These are phyloP conservation scores for Mycena alexandri DNA, from an alignment of 768 basidiomycete genomes.

Conservation along the genomic window DNA sequence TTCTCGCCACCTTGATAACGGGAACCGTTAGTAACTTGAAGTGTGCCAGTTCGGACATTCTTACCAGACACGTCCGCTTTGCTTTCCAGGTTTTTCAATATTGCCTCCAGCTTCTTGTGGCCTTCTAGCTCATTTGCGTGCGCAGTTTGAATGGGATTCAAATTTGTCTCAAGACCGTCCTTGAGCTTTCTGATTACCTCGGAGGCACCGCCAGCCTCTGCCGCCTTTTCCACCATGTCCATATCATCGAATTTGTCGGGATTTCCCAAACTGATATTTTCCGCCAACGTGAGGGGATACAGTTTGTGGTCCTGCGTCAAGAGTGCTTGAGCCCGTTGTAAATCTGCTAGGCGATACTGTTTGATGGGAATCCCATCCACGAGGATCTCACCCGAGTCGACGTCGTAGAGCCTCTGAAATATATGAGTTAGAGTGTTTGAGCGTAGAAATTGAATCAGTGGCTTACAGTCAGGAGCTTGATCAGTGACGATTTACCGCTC, in stretches of 20 bases:
- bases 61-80: slow-evolving; percentile 16
- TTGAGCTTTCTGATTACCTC: slow-evolving; percentile 16
- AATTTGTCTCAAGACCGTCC: slow-evolving; percentile 10
- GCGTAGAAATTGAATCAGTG: too few relatives aligned
- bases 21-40: not conserved
- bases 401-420: slow-evolving; percentile 45
- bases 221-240: slow-evolving; percentile 15
- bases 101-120: slow-evolving; percentile 14
- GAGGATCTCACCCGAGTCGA: slow-evolving; percentile 46
- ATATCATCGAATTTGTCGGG: slow-evolving; percentile 19
- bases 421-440: too few relatives aligned
- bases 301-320: slow-evolving; percentile 53
- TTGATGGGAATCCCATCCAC: slow-evolving; percentile 49
- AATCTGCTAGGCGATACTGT: slow-evolving; percentile 42
- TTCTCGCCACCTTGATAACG: slow-evolving; percentile 25
- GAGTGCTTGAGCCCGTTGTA: slow-evolving; percentile 49
- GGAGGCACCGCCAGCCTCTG: slow-evolving; percentile 20
- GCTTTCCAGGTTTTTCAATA: slow-evolving; percentile 1
- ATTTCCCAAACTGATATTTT: slow-evolving; percentile 55
- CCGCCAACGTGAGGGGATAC: slow-evolving; percentile 50
- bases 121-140: not conserved
- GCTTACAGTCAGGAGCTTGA: too few relatives aligned
- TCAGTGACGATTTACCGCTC: slow-evolving; percentile 49
- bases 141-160: not conserved
- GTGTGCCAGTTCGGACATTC: not conserved